Percentiles rank a stretch among this genome's conserved stretches.
Conservation (phyloP, 2,329 filamentous ascomycete genomes). For the Botryotinia convoluta region DNA sequence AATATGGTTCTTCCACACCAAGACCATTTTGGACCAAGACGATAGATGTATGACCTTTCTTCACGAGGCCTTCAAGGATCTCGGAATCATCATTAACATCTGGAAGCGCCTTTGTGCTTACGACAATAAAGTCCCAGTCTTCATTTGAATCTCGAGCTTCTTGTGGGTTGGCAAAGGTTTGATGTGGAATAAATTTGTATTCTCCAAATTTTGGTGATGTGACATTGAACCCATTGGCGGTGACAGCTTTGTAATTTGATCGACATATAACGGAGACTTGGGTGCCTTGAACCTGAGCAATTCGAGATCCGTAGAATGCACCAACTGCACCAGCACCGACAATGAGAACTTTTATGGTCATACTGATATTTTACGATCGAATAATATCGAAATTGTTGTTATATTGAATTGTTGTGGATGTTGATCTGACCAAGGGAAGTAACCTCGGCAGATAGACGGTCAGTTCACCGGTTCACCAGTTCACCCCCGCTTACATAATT, state of each 20-base stretch:
- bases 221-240: constrained; percentile 59
- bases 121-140: constrained; percentile 44
- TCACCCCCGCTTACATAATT: neutral
- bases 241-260: constrained; percentile 68
- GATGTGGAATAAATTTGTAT: constrained; percentile 60
- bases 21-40: constrained; percentile 38
- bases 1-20: constrained; percentile 53
- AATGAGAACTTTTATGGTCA: constrained; percentile 54
- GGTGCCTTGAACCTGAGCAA: constrained; percentile 54
- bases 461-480: neutral
- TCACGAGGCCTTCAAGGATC: constrained; percentile 33
- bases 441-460: neutral
- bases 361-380: constrained; percentile 9
- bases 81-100: constrained; percentile 36
- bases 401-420: neutral
- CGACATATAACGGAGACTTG: constrained; percentile 69
- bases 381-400: neutral
- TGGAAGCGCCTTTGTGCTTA: constrained; percentile 38
- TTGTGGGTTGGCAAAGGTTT: constrained; percentile 60
- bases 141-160: constrained; percentile 37
- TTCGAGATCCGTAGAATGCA: constrained; percentile 68
- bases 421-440: neutral
- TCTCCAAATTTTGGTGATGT: constrained; percentile 65
- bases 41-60: constrained; percentile 30
- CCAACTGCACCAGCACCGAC: constrained; percentile 67